A percentile compares a stretch with the other conserved stretches of the same genome.
Evolutionary conservation across 108 stramenopile genomes (phyloP).

Genomic region (Nitzschia inconspicua): DNA sequence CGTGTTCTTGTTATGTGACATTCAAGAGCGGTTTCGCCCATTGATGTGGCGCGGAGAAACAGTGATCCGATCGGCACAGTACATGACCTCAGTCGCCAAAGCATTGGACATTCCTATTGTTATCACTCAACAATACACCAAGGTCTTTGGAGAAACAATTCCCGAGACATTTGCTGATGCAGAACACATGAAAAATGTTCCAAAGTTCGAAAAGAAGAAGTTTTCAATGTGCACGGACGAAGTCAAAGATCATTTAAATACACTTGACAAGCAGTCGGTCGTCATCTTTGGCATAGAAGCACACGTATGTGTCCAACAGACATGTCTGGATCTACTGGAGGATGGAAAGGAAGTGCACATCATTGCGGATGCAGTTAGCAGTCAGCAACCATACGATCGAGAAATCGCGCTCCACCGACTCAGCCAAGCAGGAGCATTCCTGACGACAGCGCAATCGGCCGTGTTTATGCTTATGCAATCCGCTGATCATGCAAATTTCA

Average conservation of each 20-base stretch:
- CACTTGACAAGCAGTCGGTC: constrained; percentile 38
- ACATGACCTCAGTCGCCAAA: constrained; percentile 84
- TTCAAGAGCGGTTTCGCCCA: constrained; percentile 93
- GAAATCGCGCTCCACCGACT: constrained; percentile 80
- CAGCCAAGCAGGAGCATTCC: constrained; percentile 68
- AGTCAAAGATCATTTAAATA: constrained; percentile 50
- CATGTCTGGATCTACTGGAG: constrained; percentile 84
- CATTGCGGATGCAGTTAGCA: constrained; percentile 84
- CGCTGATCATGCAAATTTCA: constrained; percentile 84
- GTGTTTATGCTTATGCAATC: constrained; percentile 84
- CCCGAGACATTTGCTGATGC: constrained; percentile 61
- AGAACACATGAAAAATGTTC: constrained; percentile 32
- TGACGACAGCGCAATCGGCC: constrained; percentile 82
- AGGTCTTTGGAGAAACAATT: constrained; percentile 88
- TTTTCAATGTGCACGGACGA: constrained; percentile 92
- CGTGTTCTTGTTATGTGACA: constrained; percentile 88
- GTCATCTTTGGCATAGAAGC: constrained; percentile 96
- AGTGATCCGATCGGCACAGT: constrained; percentile 76
- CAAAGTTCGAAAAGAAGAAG: constrained; percentile 88
- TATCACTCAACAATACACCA: constrained; percentile 96
- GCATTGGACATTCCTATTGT: constrained; percentile 82
- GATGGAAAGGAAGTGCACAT: constrained; percentile 84
- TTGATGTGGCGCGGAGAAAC: constrained; percentile 80
- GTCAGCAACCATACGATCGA: constrained; percentile 74
- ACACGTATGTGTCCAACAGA: constrained; percentile 95